Conservation (phyloP, 805 yeast species). For the Kodamaea neixiangensis region DNA sequence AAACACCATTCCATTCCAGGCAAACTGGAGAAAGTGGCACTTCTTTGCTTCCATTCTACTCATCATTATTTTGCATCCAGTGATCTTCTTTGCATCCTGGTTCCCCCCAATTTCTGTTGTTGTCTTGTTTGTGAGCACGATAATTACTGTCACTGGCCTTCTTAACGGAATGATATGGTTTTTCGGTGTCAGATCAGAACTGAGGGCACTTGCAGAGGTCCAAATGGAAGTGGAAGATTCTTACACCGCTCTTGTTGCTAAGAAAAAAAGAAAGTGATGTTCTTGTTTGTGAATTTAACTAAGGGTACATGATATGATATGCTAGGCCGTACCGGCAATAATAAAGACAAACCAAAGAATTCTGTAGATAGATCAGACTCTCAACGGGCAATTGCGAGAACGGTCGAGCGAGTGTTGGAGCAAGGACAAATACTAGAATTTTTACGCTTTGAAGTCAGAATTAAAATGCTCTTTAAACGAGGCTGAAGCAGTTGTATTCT, state of each 20-base stretch:
- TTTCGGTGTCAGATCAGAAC: slow-evolving; percentile 79
- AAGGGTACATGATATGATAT: not conserved
- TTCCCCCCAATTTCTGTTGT: slow-evolving; percentile 51
- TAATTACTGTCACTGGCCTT: slow-evolving; percentile 65
- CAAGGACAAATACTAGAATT: too few relatives aligned
- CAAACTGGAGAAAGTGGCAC: slow-evolving; percentile 64
- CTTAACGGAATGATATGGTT: slow-evolving; percentile 77
- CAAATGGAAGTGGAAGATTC: slow-evolving; percentile 58
- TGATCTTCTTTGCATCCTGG: slow-evolving; percentile 67
- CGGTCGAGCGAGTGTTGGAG: too few relatives aligned
- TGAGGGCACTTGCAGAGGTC: slow-evolving; percentile 75
- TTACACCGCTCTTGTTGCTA: slow-evolving; percentile 1
- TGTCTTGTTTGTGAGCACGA: slow-evolving; percentile 48
- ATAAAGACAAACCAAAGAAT: too few relatives aligned
- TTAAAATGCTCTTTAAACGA: too few relatives aligned
- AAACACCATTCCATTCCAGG: slow-evolving; percentile 57
- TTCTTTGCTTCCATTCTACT: slow-evolving; percentile 53
- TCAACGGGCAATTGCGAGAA: too few relatives aligned
- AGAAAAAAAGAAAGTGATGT: not conserved
- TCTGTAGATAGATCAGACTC: too few relatives aligned
- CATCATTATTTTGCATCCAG: slow-evolving; percentile 50
- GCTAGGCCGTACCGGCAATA: too few relatives aligned
- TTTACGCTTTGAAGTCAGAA: too few relatives aligned
- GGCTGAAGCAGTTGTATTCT: too few relatives aligned
- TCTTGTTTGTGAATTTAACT: not conserved